These are phyloP conservation scores for Yarrowia sp. DNA, from an alignment of 805 yeast species.

Conservation along the genomic window DNA sequence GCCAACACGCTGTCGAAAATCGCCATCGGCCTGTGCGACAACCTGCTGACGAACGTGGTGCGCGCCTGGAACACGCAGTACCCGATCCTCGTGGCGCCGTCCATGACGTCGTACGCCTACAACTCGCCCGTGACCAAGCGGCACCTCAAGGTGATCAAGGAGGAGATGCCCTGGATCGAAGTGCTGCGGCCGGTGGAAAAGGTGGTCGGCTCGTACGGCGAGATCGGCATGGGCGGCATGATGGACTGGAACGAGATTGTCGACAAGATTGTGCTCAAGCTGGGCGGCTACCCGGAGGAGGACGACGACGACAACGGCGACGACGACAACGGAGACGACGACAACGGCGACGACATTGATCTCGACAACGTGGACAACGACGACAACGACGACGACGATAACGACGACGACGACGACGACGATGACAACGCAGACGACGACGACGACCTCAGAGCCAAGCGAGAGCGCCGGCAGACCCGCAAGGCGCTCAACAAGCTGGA, in stretches of 20 bases:
- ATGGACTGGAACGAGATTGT: conserved; percentile 96
- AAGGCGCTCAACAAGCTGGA: conserved; percentile 23
- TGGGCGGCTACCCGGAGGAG: conserved; percentile 60
- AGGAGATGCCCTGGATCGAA: conserved; percentile 94
- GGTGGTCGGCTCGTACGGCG: conserved; percentile 89
- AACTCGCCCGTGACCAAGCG: conserved; percentile 84
- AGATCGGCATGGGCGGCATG: conserved; percentile 99
- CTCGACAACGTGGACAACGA: conserved; percentile 38
- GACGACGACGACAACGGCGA: conserved; percentile 51
- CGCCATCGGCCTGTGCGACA: conserved; percentile 88
- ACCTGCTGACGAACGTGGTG: conserved; percentile 81
- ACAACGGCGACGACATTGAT: conserved; percentile 41
- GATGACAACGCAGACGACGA: conserved; percentile 34
- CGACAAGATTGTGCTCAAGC: conserved; percentile 71
- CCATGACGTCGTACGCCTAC: conserved; percentile 92
- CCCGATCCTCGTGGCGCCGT: conserved; percentile 89
- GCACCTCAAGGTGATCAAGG: conserved; percentile 71
- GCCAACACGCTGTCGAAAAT: conserved; percentile 91
- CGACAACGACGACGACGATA: conserved; percentile 35
- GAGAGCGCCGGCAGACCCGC: conserved; percentile 23
- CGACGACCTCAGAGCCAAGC: conserved; percentile 26
- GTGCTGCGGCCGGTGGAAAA: conserved; percentile 93
- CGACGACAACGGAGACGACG: conserved; percentile 45
- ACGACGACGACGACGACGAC: conserved; percentile 35
- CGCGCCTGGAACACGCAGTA: conserved; percentile 94